Percentiles rank a stretch among this genome's conserved stretches.
Conservation (phyloP, 306 rosid genomes). For the Quercus bicolor region DNA sequence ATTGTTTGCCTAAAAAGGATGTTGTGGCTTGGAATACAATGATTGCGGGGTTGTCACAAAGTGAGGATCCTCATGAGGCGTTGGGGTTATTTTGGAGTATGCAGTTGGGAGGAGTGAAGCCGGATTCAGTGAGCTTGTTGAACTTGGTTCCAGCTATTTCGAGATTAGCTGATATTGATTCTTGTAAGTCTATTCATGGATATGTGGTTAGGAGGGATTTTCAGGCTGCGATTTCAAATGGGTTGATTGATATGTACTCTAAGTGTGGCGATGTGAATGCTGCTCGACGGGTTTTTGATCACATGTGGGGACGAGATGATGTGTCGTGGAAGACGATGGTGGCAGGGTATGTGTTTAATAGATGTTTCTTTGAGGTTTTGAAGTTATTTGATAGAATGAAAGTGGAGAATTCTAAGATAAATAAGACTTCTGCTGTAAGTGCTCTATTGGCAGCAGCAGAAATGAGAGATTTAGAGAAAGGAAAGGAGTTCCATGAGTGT, state of each 20-base stretch:
- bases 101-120: slow-evolving; percentile 42
- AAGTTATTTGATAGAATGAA: slow-evolving; percentile 45
- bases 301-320: slow-evolving; percentile 42
- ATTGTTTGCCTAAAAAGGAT: slow-evolving; percentile 51
- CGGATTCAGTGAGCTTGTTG: slow-evolving; percentile 54
- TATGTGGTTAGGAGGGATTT: slow-evolving; percentile 47
- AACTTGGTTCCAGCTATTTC: slow-evolving; percentile 70
- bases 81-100: slow-evolving; percentile 37
- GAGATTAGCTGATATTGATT: slow-evolving; percentile 38
- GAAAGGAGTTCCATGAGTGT: slow-evolving; percentile 45
- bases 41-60: slow-evolving; percentile 62
- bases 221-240: slow-evolving; percentile 35
- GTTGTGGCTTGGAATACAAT: slow-evolving; percentile 58
- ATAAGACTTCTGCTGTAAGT: slow-evolving; percentile 40
- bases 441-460: slow-evolving; percentile 60
- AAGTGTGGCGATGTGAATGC: slow-evolving; percentile 49
- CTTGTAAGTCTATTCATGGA: slow-evolving; percentile 60
- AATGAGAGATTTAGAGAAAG: slow-evolving; percentile 53
- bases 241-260: slow-evolving; percentile 70
- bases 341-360: slow-evolving; percentile 53
- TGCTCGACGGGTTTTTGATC: slow-evolving; percentile 40
- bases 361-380: slow-evolving; percentile 50
- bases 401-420: slow-evolving; percentile 31
- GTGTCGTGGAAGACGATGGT: slow-evolving; percentile 62
- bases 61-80: slow-evolving; percentile 42